Evolutionary conservation across 1,284 basidiomycete genomes (phyloP), one percentile per base, ranked within the genome.

Genomic region (Wolfiporia cocos): DNA sequence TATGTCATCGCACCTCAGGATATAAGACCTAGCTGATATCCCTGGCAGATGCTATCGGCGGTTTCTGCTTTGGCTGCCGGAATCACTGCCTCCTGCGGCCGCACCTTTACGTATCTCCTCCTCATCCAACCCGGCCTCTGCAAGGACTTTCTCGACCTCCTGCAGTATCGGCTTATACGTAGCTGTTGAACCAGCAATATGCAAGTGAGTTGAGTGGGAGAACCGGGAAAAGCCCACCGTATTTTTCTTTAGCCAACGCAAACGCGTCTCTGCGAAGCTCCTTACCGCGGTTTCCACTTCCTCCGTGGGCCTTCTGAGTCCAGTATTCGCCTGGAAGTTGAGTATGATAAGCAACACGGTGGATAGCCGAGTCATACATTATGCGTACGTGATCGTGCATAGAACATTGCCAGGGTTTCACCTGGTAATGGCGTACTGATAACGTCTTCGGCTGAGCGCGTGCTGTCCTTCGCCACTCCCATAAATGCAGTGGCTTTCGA

Each of bases 371-470:
- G 28, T 2, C 12, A 17, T 17, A 36, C 12, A 23, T 19, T 21
- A 5, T 3, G 68, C 79, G 53, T 59, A 80, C 85, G 74, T 4
- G 85, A 85, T 5, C 92, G 78, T 10, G 85, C 79, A 57, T 93
- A 96, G 63, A 95, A 95, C 61, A 76, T 71, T 0, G 88, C 82
- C 5, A 95, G 64, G 0, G 85, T 89, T 61, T 96, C 93, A n/a
- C 91, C 90, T 0, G 92, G 90, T 5, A 86, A 69, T 0, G 93
- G 93, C 0, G 92, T 94, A 46, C 84, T 86, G 33, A 91, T 58
- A 0, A 78, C 63, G 49, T 93, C 91, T 53, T 91, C 88, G 0
- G 75, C 68, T 0, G 84, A 78, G 3, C 79, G 69, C 0, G 70
- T 68, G 2, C 70, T 61, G 50, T 89, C 85, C 54, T 81, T 87